A percentile compares a stretch with the other conserved stretches of the same genome.
These are phyloP conservation scores for Barbatosphaeria neglecta DNA, from an alignment of 495 filamentous ascomycete species.

Conservation along the genomic window DNA sequence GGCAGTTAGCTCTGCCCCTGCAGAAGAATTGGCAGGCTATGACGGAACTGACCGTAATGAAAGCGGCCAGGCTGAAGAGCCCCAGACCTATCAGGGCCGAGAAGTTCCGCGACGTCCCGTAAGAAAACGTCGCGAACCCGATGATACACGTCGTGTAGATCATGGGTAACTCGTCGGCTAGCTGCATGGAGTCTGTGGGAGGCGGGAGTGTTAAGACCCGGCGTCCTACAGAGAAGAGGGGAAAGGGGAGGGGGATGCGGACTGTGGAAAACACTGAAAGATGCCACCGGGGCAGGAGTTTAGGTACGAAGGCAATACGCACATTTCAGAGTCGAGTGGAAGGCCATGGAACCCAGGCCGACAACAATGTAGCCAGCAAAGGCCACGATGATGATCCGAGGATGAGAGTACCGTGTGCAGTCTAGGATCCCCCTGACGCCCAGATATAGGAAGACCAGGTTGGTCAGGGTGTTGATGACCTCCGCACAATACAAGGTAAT, in stretches of 20 bases:
- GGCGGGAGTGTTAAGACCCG: constrained; percentile 5
- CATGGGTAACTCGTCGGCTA: constrained; percentile 94
- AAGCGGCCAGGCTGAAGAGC: constrained; percentile 54
- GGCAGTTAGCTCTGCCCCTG: background rate
- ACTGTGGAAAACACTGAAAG: too few relatives aligned
- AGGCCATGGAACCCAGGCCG: constrained; percentile 68
- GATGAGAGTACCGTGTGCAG: constrained; percentile 58
- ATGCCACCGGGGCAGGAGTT: too few relatives aligned
- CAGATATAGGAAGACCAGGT: constrained; percentile 64
- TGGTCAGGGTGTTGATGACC: constrained; percentile 55
- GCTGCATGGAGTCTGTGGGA: constrained; percentile 80
- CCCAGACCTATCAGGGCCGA: constrained; percentile 45
- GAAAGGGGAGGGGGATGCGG: too few relatives aligned
- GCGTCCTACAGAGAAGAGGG: background rate
- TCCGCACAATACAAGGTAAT: constrained; percentile 37
- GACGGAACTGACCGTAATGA: constrained; percentile 52
- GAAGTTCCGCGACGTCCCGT: constrained; percentile 45
- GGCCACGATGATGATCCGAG: constrained; percentile 58
- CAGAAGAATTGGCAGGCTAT: background rate
- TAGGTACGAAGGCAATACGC: too few relatives aligned
- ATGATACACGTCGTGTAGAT: constrained; percentile 93
- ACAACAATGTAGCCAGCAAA: constrained; percentile 70
- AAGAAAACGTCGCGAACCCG: constrained; percentile 73
- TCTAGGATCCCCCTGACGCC: constrained; percentile 61
- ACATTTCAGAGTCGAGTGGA: constrained; percentile 78